Base-by-base conservation (phyloP, 768 basidiomycete species). In the Kondoa malvinella region DNA sequence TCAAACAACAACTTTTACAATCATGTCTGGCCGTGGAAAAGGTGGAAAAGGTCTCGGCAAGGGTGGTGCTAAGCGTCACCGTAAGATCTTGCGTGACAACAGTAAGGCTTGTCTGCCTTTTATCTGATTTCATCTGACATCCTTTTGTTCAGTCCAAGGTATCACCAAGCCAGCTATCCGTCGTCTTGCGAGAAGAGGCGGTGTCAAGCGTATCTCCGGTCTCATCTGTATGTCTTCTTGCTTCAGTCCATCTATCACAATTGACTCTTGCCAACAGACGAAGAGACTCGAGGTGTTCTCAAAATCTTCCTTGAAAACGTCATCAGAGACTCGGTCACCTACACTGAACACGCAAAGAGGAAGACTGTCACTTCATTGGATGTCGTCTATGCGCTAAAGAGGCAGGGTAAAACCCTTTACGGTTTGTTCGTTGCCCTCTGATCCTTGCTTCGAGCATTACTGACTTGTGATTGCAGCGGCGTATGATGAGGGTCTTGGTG, bases 1-100 rank as follows among this genome's bases (percentile, higher is more conserved):
- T 31, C 27, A 25, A 25, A 56, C 50, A 56, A 56, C 50, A 56
- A 59, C 58, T 40, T 40, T 25, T 25, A 71, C 72, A 81, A 77
- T 76, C 77, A 92, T 95, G 92, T 92, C 92, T 84, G 92, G 91
- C 81, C 90, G 92, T 78, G 92, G 92, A 77, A 94, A 92, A 82
- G 80, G 80, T 71, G 80, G 80, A 67, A 81, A 81, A 73, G 79
- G 79, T 76, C 77, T 80, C 71, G 79, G 79, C 50, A 80, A 80
- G 75, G 58, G 58, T 4, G 21, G 76, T 66, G 76, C 76, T 64
- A 77, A 76, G 75, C 71, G 76, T 75, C 80, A 81, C 78, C 74
- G 79, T 69, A 81, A 81, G 77, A 80, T 81, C 32, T 72, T 81
- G 56, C 64, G 75, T 69, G 74, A 75, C 74, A 76, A 77, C 74